Evolutionary conservation across 768 basidiomycete species (phyloP), one percentile per base, ranked within the genome.

Genomic region (Gymnopilus dilepis): DNA sequence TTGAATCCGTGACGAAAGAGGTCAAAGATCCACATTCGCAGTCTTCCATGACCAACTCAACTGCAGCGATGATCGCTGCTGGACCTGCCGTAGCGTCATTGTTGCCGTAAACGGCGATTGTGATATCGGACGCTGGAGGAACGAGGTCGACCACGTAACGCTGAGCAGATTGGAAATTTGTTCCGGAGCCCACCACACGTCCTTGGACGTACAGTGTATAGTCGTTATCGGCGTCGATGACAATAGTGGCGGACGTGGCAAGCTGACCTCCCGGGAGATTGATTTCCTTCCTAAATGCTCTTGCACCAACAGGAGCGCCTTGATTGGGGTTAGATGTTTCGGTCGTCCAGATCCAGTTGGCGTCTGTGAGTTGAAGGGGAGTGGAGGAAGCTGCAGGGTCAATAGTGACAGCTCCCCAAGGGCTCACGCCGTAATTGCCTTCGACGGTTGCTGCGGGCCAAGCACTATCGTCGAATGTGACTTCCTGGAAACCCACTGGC

Each of bases 291-390:
- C 71, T 68, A 70, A 76, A 75, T 15, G 73, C 69, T 42, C 74
- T 69, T 9, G 65, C 41, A 2, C 75, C 73, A 2, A 66, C 47
- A 2, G 73, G 73, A 7, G 63, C 63, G 15, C 38, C 60, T n/a
- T 67, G 26, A 22, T 9, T 9, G 24, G 26, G 69, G 11, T 56
- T 60, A 28, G 21, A 56, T 24, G 71, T 57, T 37, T 75, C 74
- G 57, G 68, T 71, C 28, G 74, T 74, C 74, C 74, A 77, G 22
- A 77, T 73, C 74, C 74, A 75, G 7, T 58, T 34, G 3, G 74
- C 67, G 22, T 63, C 48, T 1, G 64, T 60, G 43, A 74, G 66
- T 4, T 69, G 64, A 13, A 71, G 68, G 7, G 55, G 63, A 4
- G 69, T 66, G 37, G 68, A 47, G 33, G 62, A 58, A 38, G 63